phyloP scores from a whole-genome alignment of 176 grass and related monocot genomes.

The Bromus sterilis region DNA sequence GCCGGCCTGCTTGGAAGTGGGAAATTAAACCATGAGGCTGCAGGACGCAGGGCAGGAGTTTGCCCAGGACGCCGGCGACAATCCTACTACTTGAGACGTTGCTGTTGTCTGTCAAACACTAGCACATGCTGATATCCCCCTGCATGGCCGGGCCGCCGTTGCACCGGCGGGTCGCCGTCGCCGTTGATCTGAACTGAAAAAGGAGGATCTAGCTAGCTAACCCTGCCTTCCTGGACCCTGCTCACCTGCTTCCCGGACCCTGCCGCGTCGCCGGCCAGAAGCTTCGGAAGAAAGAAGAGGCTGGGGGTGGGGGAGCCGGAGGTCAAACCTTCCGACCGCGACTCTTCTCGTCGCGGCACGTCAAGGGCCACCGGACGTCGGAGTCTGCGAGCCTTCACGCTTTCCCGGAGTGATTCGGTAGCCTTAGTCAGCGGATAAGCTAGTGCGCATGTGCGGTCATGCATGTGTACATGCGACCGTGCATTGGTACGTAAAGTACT shows the following conservation, averaged over 20 bases:
- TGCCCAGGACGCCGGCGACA: neutral
- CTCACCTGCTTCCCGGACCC: slow-evolving; percentile 34
- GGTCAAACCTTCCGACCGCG: neutral
- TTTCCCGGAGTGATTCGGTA: neutral
- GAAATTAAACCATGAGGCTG: neutral
- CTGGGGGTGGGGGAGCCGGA: neutral
- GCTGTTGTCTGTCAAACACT: no score
- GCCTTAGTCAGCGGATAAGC: neutral
- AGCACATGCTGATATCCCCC: no score
- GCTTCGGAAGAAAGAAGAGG: neutral
- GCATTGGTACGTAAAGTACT: neutral
- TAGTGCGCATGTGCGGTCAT: neutral
- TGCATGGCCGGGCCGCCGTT: neutral
- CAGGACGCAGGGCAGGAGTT: neutral
- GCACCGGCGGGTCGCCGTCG: neutral
- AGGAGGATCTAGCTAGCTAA: neutral
- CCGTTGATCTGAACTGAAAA: neutral
- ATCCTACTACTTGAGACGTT: neutral
- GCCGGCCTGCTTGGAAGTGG: neutral
- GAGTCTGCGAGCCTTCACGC: neutral
- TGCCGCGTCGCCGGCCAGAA: slow-evolving; percentile 28
- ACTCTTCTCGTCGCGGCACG: neutral
- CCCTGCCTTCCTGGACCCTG: slow-evolving; percentile 11
- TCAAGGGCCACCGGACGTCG: neutral
- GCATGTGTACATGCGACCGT: no score